phyloP scores from a whole-genome alignment of 2,329 filamentous ascomycete species.

The Lachnellula occidentalis region DNA sequence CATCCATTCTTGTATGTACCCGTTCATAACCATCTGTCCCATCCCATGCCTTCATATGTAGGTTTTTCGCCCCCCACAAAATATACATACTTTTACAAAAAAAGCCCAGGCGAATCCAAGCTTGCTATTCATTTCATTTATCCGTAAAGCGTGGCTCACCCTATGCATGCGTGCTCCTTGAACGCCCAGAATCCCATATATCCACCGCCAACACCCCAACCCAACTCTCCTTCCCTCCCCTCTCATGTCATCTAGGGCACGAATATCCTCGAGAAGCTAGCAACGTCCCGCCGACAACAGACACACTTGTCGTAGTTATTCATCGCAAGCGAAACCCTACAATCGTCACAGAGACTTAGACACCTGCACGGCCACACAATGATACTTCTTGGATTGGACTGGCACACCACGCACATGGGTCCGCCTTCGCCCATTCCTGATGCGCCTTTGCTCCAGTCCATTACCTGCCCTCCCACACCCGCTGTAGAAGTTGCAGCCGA shows the following conservation, averaged over 20 bases:
- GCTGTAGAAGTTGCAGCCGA: too few relatives aligned
- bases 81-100: too few relatives aligned
- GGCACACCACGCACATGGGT: conserved; percentile 90
- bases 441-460: conserved; percentile 61
- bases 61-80: too few relatives aligned
- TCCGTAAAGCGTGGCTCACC: too few relatives aligned
- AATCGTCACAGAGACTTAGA: conserved; percentile 90
- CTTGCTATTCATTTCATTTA: too few relatives aligned
- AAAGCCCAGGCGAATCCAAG: too few relatives aligned
- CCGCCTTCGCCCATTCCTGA: conserved; percentile 68
- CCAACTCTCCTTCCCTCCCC: neutral
- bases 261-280: conserved; percentile 85
- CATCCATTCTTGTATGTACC: too few relatives aligned
- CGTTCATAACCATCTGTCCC: too few relatives aligned
- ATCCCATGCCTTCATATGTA: too few relatives aligned
- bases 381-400: conserved; percentile 76
- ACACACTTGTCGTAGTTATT: conserved; percentile 97
- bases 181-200: too few relatives aligned
- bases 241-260: conserved; percentile 52
- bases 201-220: neutral
- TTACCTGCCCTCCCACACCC: neutral
- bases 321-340: conserved; percentile 86
- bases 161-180: too few relatives aligned
- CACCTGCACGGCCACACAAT: conserved; percentile 97
- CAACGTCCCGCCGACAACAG: conserved; percentile 83